These are phyloP conservation scores for Cyclotella sp. DNA, from an alignment of 108 stramenopile genomes.

Conservation along the genomic window DNA sequence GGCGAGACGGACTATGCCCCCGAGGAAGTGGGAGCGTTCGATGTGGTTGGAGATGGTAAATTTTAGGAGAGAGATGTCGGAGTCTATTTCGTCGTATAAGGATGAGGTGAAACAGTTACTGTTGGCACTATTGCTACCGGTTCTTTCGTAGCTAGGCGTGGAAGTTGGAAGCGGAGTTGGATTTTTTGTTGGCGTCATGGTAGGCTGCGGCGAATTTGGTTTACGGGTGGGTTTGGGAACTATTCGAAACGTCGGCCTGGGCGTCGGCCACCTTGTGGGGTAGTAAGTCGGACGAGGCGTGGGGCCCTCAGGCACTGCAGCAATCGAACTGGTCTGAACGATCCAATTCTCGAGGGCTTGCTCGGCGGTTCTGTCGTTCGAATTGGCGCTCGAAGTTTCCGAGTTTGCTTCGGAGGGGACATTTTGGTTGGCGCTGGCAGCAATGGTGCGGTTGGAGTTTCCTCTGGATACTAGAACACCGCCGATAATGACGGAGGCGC, in stretches of 20 bases:
- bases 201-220: not conserved
- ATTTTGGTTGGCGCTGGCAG: too few species aligned
- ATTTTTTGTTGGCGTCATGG: not conserved
- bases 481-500: too few species aligned
- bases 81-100: constrained; percentile 35
- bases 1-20: constrained; percentile 49
- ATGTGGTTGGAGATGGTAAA: constrained; percentile 20
- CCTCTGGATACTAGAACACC: too few species aligned
- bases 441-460: too few species aligned
- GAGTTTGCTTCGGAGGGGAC: too few species aligned
- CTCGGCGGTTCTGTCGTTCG: too few species aligned
- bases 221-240: not conserved
- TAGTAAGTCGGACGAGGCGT: not conserved
- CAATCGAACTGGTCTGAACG: too few species aligned
- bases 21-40: constrained; percentile 48
- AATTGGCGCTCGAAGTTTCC: too few species aligned
- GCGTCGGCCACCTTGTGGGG: not conserved
- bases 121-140: too few species aligned
- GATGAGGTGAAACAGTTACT: not conserved
- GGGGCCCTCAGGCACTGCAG: not conserved
- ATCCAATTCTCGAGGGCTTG: too few species aligned
- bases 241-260: not conserved
- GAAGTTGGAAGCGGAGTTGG: not conserved
- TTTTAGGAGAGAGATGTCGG: constrained; percentile 34
- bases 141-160: too few species aligned